Percentiles rank a stretch among this genome's conserved stretches.
Conservation (phyloP, 2,329 filamentous ascomycete genomes). For the Pseudogymnoascus verrucosus region DNA sequence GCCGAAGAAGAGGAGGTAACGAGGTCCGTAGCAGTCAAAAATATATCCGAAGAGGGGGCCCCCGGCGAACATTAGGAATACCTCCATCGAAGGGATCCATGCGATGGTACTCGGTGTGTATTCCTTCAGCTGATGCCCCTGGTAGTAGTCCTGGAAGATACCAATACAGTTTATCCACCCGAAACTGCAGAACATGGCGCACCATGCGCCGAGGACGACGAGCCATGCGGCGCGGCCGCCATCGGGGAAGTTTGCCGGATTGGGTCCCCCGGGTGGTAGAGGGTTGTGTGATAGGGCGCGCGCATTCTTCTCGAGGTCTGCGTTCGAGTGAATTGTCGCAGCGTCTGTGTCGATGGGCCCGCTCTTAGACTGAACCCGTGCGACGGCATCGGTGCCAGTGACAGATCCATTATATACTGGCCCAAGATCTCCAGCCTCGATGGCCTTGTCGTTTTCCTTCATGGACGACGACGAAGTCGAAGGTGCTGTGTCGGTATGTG, state of each 20-base stretch:
- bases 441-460: not conserved
- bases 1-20: conserved; percentile 44
- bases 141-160: conserved; percentile 52
- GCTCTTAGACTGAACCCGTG: not conserved
- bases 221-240: conserved; percentile 51
- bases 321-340: not conserved
- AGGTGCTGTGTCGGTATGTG: not conserved
- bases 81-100: conserved; percentile 53
- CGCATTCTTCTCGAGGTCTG: not conserved
- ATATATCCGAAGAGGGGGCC: conserved; percentile 56
- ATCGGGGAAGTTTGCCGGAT: conserved; percentile 35
- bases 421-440: not conserved
- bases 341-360: not conserved
- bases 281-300: not conserved
- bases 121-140: conserved; percentile 37
- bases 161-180: conserved; percentile 45
- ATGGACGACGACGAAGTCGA: not conserved
- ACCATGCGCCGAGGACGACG: conserved; percentile 42
- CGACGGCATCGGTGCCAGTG: not conserved
- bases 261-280: not conserved
- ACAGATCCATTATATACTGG: not conserved
- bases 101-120: conserved; percentile 48
- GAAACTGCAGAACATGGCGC: conserved; percentile 40
- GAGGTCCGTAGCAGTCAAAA: conserved; percentile 56
- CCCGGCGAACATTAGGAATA: conserved; percentile 44